Evolutionary conservation across 1,139 yeast genomes (phyloP).

Genomic region (Hansenula sp.): DNA sequence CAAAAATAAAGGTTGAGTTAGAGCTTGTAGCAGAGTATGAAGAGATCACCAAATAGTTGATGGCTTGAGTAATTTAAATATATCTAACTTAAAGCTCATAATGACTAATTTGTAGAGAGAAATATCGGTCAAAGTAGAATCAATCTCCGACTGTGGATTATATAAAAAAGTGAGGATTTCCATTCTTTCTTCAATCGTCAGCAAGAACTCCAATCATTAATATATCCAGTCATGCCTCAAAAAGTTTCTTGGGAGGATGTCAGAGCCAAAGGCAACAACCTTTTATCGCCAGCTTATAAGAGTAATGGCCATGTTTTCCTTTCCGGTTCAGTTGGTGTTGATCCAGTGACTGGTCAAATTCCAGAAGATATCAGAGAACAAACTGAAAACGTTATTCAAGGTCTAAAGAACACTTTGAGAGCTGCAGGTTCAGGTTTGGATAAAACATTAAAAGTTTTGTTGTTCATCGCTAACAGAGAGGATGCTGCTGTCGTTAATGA

Average conservation of each 20-base stretch:
- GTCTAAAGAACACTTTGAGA: slow-evolving; percentile 40
- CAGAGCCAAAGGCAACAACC: slow-evolving; percentile 25
- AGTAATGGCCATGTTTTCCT: slow-evolving; percentile 51
- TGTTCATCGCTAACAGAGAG: slow-evolving; percentile 44
- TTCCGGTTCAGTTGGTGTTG: slow-evolving; percentile 39
- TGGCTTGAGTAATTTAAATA: no score
- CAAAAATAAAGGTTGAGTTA: slow-evolving; percentile 37
- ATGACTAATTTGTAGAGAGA: no score
- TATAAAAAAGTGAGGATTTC: no score
- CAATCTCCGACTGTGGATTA: no score
- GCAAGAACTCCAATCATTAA: no score
- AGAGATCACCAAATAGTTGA: no score
- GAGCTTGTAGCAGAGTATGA: slow-evolving; percentile 36
- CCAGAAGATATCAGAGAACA: slow-evolving; percentile 41
- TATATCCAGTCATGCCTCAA: slow-evolving; percentile 18
- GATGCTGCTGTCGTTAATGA: slow-evolving; percentile 43
- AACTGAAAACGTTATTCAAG: slow-evolving; percentile 41
- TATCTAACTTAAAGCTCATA: no score
- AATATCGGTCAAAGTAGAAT: not conserved
- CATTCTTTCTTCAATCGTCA: not conserved
- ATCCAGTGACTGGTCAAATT: slow-evolving; percentile 33
- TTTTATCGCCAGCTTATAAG: slow-evolving; percentile 44
- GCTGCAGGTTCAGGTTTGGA: slow-evolving; percentile 47
- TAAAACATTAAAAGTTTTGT: slow-evolving; percentile 47
- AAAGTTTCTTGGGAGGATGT: slow-evolving; percentile 28